Base-by-base conservation (phyloP, 2,329 filamentous ascomycete species). In the Podosphaera fusca region DNA sequence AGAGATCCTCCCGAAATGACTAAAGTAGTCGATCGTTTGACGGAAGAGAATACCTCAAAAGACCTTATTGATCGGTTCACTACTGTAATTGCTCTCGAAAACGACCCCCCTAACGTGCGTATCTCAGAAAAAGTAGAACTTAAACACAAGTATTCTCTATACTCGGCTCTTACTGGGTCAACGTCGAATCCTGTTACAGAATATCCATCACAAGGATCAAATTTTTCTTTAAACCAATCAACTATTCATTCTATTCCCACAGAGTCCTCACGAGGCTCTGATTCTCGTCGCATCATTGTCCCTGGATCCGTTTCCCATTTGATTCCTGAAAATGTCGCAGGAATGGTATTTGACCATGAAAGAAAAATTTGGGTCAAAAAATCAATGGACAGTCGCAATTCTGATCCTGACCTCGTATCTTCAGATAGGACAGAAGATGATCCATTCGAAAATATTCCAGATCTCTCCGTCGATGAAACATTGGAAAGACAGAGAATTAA, bases 381-480 rank as follows among this genome's bases (percentile, higher is more conserved):
- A 67, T 57, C 62, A 56, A 56, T 63, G 59, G 57, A 61, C 57
- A 58, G 61, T 56, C 63, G 66, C 47, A 65, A 62, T 35, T 65
- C 64, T 53, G 63, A 64, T 21, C 68, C 68, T 50, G 75, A 74
- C 59, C 67, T 73, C 38, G 64, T 74, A 49, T 71, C 71, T 3
- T 79, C 73, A 1, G 81, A 81, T 59, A 79, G 79, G 57, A 94
- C 84, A 64, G 87, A 95, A 60, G 87, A 94, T 31, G 92, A 98
- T 65, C 88, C 89, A 0, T 95, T 98, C 66, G 81, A 80, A 21
- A 87, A 87, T 64, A 96, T 98, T 58, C 87, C 92, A 0, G 92
- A 98, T 68, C 73, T 98, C 47, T 87, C 85, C n/a, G 87, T 96
- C 14, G 88, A 96, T 66, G 81, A 50, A 30, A 35, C 31, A 35